Conservation (phyloP, 495 filamentous ascomycete species). For the Barbatosphaeria neglecta region DNA sequence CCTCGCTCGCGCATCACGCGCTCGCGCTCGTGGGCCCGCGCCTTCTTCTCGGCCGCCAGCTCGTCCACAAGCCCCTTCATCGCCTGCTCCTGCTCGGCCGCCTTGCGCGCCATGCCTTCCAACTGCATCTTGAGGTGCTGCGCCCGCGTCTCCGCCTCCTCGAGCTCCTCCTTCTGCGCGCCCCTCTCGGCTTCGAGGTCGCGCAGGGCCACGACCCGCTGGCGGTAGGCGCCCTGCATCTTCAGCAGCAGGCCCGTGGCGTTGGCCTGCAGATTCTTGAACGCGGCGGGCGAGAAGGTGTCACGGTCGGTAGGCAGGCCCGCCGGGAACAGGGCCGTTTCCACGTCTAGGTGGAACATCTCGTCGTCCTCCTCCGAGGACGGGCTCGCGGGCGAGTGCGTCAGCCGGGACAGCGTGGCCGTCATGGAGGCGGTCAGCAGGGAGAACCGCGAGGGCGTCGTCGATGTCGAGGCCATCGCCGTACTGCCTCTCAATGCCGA, state of each 20-base stretch:
- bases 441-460: slow-evolving; percentile 26
- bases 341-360: slow-evolving; percentile 52
- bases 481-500: too few species aligned
- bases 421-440: slow-evolving; percentile 26
- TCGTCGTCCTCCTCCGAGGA: slow-evolving; percentile 47
- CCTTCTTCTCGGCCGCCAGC: slow-evolving; percentile 46
- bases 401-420: slow-evolving; percentile 28
- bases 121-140: slow-evolving; percentile 61
- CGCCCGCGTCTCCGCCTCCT: slow-evolving; percentile 59
- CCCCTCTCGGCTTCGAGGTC: slow-evolving; percentile 51
- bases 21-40: slow-evolving; percentile 39
- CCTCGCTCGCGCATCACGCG: slow-evolving; percentile 24
- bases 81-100: slow-evolving; percentile 49
- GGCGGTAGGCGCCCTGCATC: slow-evolving; percentile 62
- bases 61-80: slow-evolving; percentile 55
- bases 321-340: slow-evolving; percentile 50
- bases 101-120: slow-evolving; percentile 62
- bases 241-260: slow-evolving; percentile 51
- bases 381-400: slow-evolving; percentile 13
- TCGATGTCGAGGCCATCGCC: too few species aligned
- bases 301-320: slow-evolving; percentile 27
- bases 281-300: slow-evolving; percentile 50
- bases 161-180: slow-evolving; percentile 58
- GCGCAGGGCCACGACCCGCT: slow-evolving; percentile 45
- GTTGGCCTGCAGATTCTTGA: slow-evolving; percentile 57